Base-by-base conservation (phyloP, 2,329 filamentous ascomycete species). In the Bisporella sp. region DNA sequence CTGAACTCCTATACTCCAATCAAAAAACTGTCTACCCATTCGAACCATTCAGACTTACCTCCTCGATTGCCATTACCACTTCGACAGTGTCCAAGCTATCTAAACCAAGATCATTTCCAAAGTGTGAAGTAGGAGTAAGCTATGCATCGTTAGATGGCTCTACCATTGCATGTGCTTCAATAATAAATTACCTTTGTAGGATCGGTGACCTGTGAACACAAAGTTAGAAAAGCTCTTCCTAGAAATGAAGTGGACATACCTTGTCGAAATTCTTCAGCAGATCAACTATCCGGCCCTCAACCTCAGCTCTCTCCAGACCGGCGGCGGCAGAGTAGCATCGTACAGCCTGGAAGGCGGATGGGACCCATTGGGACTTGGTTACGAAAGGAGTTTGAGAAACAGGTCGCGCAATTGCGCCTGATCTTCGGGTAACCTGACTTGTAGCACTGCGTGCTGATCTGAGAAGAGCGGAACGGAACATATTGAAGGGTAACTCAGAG, bases 61-160 rank as follows among this genome's bases (percentile, higher is more conserved):
- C 93, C 81, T 99, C 93, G 73, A 99, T 97, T 60, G 93, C 93
- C 93, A 99, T 99, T 64, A 99, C 93, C 61, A 99, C 93, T 79
- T 99, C 93, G 58, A 99, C 93, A 57, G 93, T 96, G 72, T 99
- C 93, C 71, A 99, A 81, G 74, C 87, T 95, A 77, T 99, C 93
- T 65, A 99, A 78, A 59, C 91, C 93, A 58, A 99, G 87, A 74
- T 99, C 92, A 71, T 96, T 97, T 68, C 89, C 81, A 75, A 99
- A 99, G 81, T 97, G 91, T 53, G 92, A 85, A 48, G 76, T 78
- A 57, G 81, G 74, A 66, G 84, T 89, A 69, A 99, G 89, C 92
- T 97, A 64, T 54, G 37, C 21, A 49, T 39, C 42, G 55, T 58
- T 46, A 57, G 57, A 47, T 63, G 49, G 45, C 21, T 21, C 21